Evolutionary conservation across 2,329 filamentous ascomycete genomes (phyloP).

Genomic region (Penicillium glabrum): DNA sequence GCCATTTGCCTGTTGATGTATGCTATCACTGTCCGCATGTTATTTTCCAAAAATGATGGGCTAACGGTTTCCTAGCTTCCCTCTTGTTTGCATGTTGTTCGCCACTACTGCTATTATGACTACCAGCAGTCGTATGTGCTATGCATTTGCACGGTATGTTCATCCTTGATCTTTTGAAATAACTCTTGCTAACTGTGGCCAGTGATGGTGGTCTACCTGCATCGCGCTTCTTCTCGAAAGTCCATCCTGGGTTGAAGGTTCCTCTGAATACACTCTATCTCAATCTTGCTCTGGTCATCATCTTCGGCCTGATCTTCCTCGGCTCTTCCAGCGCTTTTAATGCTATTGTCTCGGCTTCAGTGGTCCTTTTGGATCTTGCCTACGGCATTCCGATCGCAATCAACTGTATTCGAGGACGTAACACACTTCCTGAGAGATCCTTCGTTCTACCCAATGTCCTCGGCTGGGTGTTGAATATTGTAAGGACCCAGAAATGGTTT

Average conservation of each 20-base stretch:
- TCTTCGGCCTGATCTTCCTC: slow-evolving; percentile 70
- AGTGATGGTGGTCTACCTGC: slow-evolving; percentile 67
- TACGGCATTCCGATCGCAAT: slow-evolving; percentile 74
- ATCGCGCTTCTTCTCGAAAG: slow-evolving; percentile 59
- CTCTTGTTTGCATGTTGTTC: slow-evolving; percentile 33
- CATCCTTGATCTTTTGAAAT: background rate
- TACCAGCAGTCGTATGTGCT: slow-evolving; percentile 37
- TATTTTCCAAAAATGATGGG: background rate
- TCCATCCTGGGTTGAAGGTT: slow-evolving; percentile 62
- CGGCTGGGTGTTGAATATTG: slow-evolving; percentile 61
- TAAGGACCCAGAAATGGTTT: slow-evolving; percentile 25
- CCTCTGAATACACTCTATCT: slow-evolving; percentile 67
- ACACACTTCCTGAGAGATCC: slow-evolving; percentile 61
- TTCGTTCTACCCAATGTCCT: slow-evolving; percentile 57
- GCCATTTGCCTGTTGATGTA: slow-evolving; percentile 64
- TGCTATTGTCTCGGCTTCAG: slow-evolving; percentile 68
- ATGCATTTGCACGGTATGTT: slow-evolving; percentile 34
- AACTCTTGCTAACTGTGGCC: slow-evolving; percentile 2
- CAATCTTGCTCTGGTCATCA: slow-evolving; percentile 60
- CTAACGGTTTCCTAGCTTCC: slow-evolving; percentile 28
- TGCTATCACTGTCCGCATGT: background rate
- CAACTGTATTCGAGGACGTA: slow-evolving; percentile 66
- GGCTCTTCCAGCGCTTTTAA: slow-evolving; percentile 68
- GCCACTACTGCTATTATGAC: slow-evolving; percentile 37
- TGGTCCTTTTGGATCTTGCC: slow-evolving; percentile 69